Evolutionary conservation across 257 asterid genomes (phyloP).

Genomic region (Solanum dulcamara): DNA sequence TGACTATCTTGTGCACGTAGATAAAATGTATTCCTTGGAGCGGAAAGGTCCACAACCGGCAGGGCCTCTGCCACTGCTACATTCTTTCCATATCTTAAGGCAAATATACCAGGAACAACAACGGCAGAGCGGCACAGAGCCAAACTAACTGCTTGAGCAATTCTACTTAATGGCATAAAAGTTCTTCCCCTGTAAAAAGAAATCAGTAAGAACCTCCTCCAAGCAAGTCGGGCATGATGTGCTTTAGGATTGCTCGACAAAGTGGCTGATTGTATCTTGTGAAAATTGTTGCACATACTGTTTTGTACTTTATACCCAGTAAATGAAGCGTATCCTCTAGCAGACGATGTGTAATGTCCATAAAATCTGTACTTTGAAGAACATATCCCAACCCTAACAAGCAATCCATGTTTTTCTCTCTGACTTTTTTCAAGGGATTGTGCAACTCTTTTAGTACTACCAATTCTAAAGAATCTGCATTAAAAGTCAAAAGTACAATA

Average conservation of each 20-base stretch:
- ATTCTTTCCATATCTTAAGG: constrained; percentile 44
- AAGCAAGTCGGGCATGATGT: constrained; percentile 44
- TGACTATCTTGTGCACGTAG: constrained; percentile 60
- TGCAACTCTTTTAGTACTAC: constrained; percentile 29
- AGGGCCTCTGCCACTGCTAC: constrained; percentile 44
- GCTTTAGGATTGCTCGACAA: constrained; percentile 28
- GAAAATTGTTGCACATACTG: constrained; percentile 5
- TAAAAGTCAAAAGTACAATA: background rate
- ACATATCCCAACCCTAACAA: constrained; percentile 12
- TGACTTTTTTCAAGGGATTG: constrained; percentile 12
- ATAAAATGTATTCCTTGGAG: constrained; percentile 36
- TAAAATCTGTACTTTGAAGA: constrained; percentile 29
- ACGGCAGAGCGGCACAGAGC: constrained; percentile 53
- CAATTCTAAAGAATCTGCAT: constrained; percentile 41
- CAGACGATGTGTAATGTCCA: constrained; percentile 20
- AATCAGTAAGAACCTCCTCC: constrained; percentile 39
- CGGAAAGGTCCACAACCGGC: constrained; percentile 23
- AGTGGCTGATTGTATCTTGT: constrained; percentile 26
- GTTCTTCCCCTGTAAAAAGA: constrained; percentile 17
- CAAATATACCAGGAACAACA: constrained; percentile 58
- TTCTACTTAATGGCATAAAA: constrained; percentile 29
- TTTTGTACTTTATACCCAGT: constrained; percentile 17
- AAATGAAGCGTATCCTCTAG: constrained; percentile 26
- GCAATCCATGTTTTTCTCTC: constrained; percentile 22
- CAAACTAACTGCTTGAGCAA: constrained; percentile 80